Evolutionary conservation across 768 basidiomycete species (phyloP).

Genomic region (Leccinum uliginosum): DNA sequence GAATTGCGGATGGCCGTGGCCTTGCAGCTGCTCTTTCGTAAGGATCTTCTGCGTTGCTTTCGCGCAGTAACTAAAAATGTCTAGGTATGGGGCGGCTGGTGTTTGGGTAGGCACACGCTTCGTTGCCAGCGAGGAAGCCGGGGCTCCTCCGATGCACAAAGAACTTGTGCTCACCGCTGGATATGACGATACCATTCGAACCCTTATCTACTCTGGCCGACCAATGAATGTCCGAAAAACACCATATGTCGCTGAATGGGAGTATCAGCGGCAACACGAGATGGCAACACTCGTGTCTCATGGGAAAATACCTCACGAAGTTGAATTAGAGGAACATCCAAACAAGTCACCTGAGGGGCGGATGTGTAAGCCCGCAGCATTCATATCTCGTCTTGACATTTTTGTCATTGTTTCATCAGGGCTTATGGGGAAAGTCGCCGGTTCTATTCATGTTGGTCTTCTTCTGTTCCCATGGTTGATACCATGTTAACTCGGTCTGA

Average conservation of each 20-base stretch:
- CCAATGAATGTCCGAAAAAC: conserved; percentile 82
- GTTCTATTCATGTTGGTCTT: conserved; percentile 52
- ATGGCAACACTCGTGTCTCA: conserved; percentile 52
- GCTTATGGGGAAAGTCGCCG: conserved; percentile 79
- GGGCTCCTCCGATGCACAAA: conserved; percentile 72
- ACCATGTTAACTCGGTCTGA: conserved; percentile 3
- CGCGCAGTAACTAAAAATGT: not conserved
- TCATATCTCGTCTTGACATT: not conserved
- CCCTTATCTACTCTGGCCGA: conserved; percentile 72
- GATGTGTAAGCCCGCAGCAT: conserved; percentile 43
- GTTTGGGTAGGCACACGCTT: conserved; percentile 91
- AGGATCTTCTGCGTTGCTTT: conserved; percentile 5
- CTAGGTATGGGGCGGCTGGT: conserved; percentile 74
- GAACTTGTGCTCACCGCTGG: conserved; percentile 61
- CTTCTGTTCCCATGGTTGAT: not conserved
- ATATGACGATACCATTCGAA: conserved; percentile 71
- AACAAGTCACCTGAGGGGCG: conserved; percentile 58
- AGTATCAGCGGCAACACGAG: conserved; percentile 56
- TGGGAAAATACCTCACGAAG: conserved; percentile 73
- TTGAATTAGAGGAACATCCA: conserved; percentile 65
- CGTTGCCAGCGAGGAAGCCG: conserved; percentile 77
- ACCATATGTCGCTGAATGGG: conserved; percentile 75
- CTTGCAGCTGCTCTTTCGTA: conserved; percentile 72
- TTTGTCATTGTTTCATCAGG: conserved; percentile 35
- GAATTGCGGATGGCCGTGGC: conserved; percentile 78